These are phyloP conservation scores for Talaromyces albobiverticillius DNA, from an alignment of 2,329 filamentous ascomycete genomes.

Conservation along the genomic window DNA sequence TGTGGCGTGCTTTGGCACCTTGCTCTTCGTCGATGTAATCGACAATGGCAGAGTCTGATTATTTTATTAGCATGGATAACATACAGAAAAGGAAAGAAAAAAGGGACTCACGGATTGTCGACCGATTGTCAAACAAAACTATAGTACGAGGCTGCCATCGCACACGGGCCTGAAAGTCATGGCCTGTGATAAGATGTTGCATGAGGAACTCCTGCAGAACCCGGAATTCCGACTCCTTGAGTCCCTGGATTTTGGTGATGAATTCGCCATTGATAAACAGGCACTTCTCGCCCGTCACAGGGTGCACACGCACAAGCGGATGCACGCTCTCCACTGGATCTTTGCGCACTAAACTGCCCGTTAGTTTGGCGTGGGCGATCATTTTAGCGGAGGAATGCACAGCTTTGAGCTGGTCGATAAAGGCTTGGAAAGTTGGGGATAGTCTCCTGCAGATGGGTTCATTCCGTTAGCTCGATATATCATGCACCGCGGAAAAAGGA, in stretches of 20 bases:
- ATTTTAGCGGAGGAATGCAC: slow-evolving; percentile 45
- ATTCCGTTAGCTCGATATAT: neutral
- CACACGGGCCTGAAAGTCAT: slow-evolving; percentile 49
- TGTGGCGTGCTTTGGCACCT: slow-evolving; percentile 46
- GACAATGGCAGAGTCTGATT: slow-evolving; percentile 48
- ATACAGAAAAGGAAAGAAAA: neutral
- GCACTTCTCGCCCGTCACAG: slow-evolving; percentile 48
- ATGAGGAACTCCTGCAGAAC: slow-evolving; percentile 48
- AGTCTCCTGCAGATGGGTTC: slow-evolving; percentile 31
- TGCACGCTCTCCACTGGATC: slow-evolving; percentile 45
- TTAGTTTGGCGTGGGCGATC: slow-evolving; percentile 41
- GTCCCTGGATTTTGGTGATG: slow-evolving; percentile 46
- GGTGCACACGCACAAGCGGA: slow-evolving; percentile 47
- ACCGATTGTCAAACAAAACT: slow-evolving; percentile 51
- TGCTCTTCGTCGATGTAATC: slow-evolving; percentile 49
- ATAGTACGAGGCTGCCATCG: slow-evolving; percentile 50
- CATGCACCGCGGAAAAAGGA: neutral
- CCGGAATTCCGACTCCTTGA: slow-evolving; percentile 47
- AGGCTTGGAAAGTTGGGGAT: slow-evolving; percentile 49
- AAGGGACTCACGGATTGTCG: slow-evolving; percentile 43
- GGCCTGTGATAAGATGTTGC: slow-evolving; percentile 46
- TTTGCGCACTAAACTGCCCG: slow-evolving; percentile 43
- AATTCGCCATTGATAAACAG: slow-evolving; percentile 51
- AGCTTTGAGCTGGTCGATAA: slow-evolving; percentile 32
- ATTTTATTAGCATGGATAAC: slow-evolving; percentile 16